phyloP scores from a whole-genome alignment of 164 flowering plant genomes.

The Berberis vulgaris region DNA sequence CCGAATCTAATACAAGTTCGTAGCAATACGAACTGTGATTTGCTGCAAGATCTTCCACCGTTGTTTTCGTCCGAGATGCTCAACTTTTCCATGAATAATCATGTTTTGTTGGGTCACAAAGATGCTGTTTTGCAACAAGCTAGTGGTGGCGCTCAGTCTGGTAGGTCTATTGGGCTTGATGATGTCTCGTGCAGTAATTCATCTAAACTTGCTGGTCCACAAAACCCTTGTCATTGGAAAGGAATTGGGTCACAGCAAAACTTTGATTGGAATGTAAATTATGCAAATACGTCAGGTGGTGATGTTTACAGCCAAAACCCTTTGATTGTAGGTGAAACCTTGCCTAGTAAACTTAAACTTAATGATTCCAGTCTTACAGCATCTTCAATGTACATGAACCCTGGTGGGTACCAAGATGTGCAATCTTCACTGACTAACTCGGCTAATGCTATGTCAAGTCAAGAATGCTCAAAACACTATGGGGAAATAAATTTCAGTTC shows the following conservation, averaged over 20 bases:
- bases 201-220: constrained; percentile 14
- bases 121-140: constrained; percentile 10
- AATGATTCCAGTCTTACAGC: constrained; percentile 11
- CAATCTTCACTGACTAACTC: constrained; percentile 5
- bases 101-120: not conserved
- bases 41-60: constrained; percentile 18
- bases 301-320: constrained; percentile 17
- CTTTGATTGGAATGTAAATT: constrained; percentile 30
- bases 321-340: constrained; percentile 16
- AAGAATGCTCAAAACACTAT: constrained; percentile 20
- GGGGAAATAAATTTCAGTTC: constrained; percentile 17
- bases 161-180: constrained; percentile 4
- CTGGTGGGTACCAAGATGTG: constrained; percentile 23
- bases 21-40: constrained; percentile 13
- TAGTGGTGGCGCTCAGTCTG: constrained; percentile 6
- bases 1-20: constrained; percentile 23
- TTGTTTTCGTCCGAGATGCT: constrained; percentile 28
- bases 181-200: constrained; percentile 5
- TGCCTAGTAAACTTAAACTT: constrained; percentile 9
- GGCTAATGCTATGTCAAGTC: constrained; percentile 11
- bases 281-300: constrained; percentile 15
- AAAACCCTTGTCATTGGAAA: constrained; percentile 31
- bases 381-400: constrained; percentile 16
- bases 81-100: constrained; percentile 15
- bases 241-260: constrained; percentile 22